Percentiles rank a stretch among this genome's conserved stretches.
These are phyloP conservation scores for Pseudocercospora fuligena DNA, from an alignment of 2,329 filamentous ascomycete species.

Conservation along the genomic window DNA sequence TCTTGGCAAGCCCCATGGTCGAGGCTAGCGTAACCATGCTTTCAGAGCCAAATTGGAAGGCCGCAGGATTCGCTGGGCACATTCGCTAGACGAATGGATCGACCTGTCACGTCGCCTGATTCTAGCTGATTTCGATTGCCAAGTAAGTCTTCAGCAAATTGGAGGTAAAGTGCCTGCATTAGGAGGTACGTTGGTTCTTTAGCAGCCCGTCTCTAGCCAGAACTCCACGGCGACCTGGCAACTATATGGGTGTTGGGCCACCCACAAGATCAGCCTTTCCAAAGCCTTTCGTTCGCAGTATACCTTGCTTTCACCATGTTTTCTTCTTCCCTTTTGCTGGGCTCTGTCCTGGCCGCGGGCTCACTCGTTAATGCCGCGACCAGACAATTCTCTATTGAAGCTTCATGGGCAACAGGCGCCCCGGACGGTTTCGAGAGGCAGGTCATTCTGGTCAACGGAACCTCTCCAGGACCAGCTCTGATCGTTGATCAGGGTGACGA, in stretches of 20 bases:
- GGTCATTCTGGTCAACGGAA: constrained; percentile 27
- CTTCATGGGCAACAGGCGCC: constrained; percentile 19
- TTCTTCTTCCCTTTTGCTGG: constrained; percentile 13
- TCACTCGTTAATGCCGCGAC: constrained; percentile 17
- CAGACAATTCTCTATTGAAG: constrained; percentile 19
- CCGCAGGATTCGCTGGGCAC: constrained; percentile 8
- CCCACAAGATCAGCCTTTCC: neutral
- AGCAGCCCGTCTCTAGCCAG: neutral
- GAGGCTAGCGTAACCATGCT: constrained; percentile 1
- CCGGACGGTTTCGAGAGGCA: constrained; percentile 24
- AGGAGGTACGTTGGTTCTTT: neutral
- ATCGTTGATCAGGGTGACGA: constrained; percentile 27
- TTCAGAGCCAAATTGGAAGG: constrained; percentile 1
- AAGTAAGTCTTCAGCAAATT: constrained; percentile 9
- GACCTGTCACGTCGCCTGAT: constrained; percentile 1
- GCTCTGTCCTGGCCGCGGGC: constrained; percentile 14
- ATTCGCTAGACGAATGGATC: constrained; percentile 3
- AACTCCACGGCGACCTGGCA: neutral
- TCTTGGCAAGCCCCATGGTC: constrained; percentile 7
- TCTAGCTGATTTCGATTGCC: constrained; percentile 1
- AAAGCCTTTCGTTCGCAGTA: constrained; percentile 1
- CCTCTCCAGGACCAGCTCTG: constrained; percentile 24
- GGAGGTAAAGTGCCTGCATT: constrained; percentile 8
- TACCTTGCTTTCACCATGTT: constrained; percentile 13
- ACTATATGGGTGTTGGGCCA: constrained; percentile 2